Base-by-base conservation (phyloP, 768 basidiomycete genomes). In the Naganishia vaughanmartiniae region DNA sequence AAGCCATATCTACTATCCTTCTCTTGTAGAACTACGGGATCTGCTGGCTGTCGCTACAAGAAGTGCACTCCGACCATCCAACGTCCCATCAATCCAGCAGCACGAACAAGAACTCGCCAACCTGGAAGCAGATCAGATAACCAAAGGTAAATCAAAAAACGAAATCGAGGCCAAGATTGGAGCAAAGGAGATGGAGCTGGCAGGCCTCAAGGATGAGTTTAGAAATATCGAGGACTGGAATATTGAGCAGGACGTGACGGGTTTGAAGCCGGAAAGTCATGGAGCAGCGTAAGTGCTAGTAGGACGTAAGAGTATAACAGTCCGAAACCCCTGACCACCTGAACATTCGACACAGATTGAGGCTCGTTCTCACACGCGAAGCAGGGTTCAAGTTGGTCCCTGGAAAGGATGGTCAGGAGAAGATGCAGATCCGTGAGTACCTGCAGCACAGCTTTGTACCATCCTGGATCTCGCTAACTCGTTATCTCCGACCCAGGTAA, bases 111-210 rank as follows among this genome's bases (percentile, higher is more conserved):
- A 63, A 63, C 60, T 63, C 39, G 60, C 60, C 36, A 63, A 45
- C 42, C 60, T 63, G 24, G 60, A 63, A 30, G 24, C 60, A 26
- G 60, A 63, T 63, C 60, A 63, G 42, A 63, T 63, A 24, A 63
- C 60, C 2, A 63, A 63, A 15, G 60, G 60, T 12, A 63, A 63
- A 28, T 63, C 39, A 11, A 63, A 63, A 26, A 63, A 63, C 26
- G 60, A 63, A 26, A 63, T 63, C 24, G 60, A 63, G 33, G 60
- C 60, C 36, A 63, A 63, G 60, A 63, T 63, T n/a, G 60, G 60
- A 12, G 60, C 60, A 10, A 63, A 63, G 42, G 60, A 63, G 26
- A 63, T 63, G 60, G 60, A 63, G 19, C 19, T 63, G 39, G 36
- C 60, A 15, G 60, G 60, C 34, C 6, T 63, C n/a, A 63, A 63